These are phyloP conservation scores for Colletotrichum caudatum DNA, from an alignment of 2,329 filamentous ascomycete species.

Conservation along the genomic window DNA sequence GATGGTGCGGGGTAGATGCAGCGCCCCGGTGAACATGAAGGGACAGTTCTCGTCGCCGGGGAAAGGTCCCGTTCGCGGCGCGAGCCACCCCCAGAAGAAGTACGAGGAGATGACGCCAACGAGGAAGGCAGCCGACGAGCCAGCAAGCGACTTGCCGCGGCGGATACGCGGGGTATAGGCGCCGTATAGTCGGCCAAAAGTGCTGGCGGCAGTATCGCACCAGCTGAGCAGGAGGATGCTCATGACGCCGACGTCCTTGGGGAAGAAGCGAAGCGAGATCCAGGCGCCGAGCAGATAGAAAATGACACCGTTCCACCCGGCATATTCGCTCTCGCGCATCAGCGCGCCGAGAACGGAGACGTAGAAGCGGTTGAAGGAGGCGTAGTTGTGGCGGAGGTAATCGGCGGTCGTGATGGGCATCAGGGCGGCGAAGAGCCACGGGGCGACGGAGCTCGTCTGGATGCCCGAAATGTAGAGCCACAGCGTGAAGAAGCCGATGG, in stretches of 20 bases:
- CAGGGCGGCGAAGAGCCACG: slow-evolving; percentile 83
- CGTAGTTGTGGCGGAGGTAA: slow-evolving; percentile 83
- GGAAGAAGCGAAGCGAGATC: slow-evolving; percentile 85
- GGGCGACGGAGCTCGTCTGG: slow-evolving; percentile 82
- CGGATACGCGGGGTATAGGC: slow-evolving; percentile 88
- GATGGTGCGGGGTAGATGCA: slow-evolving; percentile 75
- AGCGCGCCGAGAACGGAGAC: slow-evolving; percentile 86
- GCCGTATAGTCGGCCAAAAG: slow-evolving; percentile 90
- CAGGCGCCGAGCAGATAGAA: slow-evolving; percentile 95
- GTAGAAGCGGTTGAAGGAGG: slow-evolving; percentile 87
- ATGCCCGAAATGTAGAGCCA: slow-evolving; percentile 85
- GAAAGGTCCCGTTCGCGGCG: slow-evolving; percentile 74
- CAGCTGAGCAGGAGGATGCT: slow-evolving; percentile 91
- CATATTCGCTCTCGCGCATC: slow-evolving; percentile 97
- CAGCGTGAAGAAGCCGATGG: slow-evolving; percentile 93
- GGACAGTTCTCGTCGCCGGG: slow-evolving; percentile 75
- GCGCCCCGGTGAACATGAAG: slow-evolving; percentile 84
- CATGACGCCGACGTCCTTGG: slow-evolving; percentile 93
- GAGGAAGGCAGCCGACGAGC: slow-evolving; percentile 84
- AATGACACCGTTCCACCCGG: slow-evolving; percentile 95
- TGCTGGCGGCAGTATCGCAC: slow-evolving; percentile 98
- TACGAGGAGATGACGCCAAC: slow-evolving; percentile 86
- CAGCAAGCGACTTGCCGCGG: slow-evolving; percentile 90
- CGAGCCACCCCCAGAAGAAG: slow-evolving; percentile 90
- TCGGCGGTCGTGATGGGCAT: slow-evolving; percentile 88